Conservation (phyloP, 352 stramenopile species). For the Globisporangium cylindrosporum region DNA sequence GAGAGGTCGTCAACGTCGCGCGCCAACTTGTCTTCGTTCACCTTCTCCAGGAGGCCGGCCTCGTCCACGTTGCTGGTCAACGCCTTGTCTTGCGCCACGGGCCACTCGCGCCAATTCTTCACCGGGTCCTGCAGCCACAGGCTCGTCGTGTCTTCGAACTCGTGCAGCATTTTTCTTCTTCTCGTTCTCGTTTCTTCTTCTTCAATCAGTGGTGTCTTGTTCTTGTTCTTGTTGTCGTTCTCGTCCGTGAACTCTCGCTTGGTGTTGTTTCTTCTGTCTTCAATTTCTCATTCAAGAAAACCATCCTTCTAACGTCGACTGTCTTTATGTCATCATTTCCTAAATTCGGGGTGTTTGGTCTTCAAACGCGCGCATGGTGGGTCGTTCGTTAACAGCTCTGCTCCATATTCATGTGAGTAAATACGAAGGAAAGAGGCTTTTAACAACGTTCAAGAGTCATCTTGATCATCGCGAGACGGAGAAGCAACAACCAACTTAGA, state of each 20-base stretch:
- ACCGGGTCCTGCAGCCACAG: slow-evolving; percentile 55
- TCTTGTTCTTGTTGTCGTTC: slow-evolving; percentile 40
- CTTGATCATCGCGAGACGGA: slow-evolving; percentile 68
- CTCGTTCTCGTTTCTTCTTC: slow-evolving; percentile 27
- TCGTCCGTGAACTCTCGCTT: slow-evolving; percentile 15
- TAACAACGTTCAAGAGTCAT: slow-evolving; percentile 71
- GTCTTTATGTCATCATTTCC: slow-evolving; percentile 75
- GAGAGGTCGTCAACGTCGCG: slow-evolving; percentile 76
- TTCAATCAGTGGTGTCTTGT: slow-evolving; percentile 25
- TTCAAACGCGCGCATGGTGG: slow-evolving; percentile 41
- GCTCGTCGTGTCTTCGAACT: slow-evolving; percentile 51
- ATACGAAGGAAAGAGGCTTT: slow-evolving; percentile 64
- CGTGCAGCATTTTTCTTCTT: slow-evolving; percentile 55
- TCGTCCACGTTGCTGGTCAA: slow-evolving; percentile 14
- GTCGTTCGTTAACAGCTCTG: slow-evolving; percentile 35
- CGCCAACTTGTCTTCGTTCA: slow-evolving; percentile 68
- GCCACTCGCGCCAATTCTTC: slow-evolving; percentile 50
- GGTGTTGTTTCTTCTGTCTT: slow-evolving; percentile 53
- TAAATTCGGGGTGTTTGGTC: slow-evolving; percentile 52
- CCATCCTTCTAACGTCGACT: slow-evolving; percentile 79
- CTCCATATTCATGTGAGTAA: slow-evolving; percentile 51
- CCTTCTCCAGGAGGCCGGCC: slow-evolving; percentile 54
- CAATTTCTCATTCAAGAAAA: slow-evolving; percentile 76
- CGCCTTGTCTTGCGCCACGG: slow-evolving; percentile 41
- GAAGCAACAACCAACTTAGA: slow-evolving; percentile 77